Evolutionary conservation across 2,329 filamentous ascomycete genomes (phyloP).

Genomic region (Claviceps monticola): DNA sequence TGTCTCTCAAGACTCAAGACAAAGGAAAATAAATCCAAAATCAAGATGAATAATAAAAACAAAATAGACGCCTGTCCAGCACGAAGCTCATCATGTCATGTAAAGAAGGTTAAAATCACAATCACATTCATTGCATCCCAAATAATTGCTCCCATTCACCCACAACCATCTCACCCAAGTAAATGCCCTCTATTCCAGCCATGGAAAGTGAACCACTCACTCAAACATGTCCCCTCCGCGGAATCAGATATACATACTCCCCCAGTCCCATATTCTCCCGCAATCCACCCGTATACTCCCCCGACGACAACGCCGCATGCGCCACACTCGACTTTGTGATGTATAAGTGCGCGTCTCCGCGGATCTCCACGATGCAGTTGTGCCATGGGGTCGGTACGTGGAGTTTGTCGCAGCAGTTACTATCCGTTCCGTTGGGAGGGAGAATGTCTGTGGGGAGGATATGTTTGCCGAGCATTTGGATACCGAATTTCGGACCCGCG

Average conservation of each 20-base stretch:
- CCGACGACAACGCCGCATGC: conserved; percentile 6
- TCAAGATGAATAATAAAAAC: too few relatives aligned
- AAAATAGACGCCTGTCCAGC: too few relatives aligned
- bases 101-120: too few relatives aligned
- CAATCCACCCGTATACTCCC: conserved; percentile 1
- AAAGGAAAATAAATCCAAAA: too few relatives aligned
- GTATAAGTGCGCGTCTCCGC: conserved; percentile 9
- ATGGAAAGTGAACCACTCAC: too few relatives aligned
- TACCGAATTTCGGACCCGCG: conserved; percentile 27
- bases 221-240: neutral
- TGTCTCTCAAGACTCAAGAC: too few relatives aligned
- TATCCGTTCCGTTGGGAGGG: conserved; percentile 10
- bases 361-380: conserved; percentile 22
- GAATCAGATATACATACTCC: neutral
- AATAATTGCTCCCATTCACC: neutral
- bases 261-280: neutral
- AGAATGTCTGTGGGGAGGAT: conserved; percentile 19
- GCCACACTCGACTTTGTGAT: conserved; percentile 11
- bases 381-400: conserved; percentile 30
- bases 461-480: conserved; percentile 21
- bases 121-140: too few relatives aligned
- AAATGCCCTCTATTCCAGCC: neutral
- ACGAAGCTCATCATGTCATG: too few relatives aligned
- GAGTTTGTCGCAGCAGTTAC: conserved; percentile 12
- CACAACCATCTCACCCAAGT: neutral